Evolutionary conservation across 192 early-diverging fungal species (phyloP).

Genomic region (Umbelopsis sp.): DNA sequence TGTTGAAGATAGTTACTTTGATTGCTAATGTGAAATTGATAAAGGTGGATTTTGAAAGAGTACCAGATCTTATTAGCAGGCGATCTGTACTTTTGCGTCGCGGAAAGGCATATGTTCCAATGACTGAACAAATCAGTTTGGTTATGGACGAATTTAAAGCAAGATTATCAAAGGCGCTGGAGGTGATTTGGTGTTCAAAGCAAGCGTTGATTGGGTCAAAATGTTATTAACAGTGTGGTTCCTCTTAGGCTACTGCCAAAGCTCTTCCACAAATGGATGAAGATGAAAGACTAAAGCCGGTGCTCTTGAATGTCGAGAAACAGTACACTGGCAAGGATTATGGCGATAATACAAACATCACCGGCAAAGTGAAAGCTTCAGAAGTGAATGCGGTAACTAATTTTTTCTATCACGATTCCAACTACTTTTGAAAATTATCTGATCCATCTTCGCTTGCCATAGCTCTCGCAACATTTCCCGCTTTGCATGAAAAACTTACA

Average conservation of each 20-base stretch:
- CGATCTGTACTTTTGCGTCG: constrained; percentile 62
- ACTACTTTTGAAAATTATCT: background rate
- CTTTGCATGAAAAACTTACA: constrained; percentile 91
- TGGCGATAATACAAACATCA: constrained; percentile 42
- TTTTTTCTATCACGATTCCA: background rate
- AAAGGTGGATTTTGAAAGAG: constrained; percentile 73
- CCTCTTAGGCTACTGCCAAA: constrained; percentile 67
- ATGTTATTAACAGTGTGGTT: no score
- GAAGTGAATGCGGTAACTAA: constrained; percentile 63
- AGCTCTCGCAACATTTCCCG: constrained; percentile 76
- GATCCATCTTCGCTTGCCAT: background rate
- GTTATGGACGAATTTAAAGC: constrained; percentile 77
- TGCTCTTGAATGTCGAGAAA: constrained; percentile 83
- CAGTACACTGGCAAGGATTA: constrained; percentile 80
- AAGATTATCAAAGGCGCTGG: constrained; percentile 55
- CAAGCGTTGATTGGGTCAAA: no score
- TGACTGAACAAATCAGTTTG: constrained; percentile 69
- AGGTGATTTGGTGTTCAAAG: constrained; percentile 39
- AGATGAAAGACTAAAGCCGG: constrained; percentile 87
- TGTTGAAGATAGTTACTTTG: background rate
- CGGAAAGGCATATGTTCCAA: constrained; percentile 77
- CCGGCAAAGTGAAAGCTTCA: constrained; percentile 63
- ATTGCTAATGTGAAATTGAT: constrained; percentile 32
- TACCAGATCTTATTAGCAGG: constrained; percentile 60
- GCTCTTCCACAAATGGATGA: constrained; percentile 87